Evolutionary conservation across 495 filamentous ascomycete genomes (phyloP), one percentile per base, ranked within the genome.

Genomic region (Neurospora sp.): DNA sequence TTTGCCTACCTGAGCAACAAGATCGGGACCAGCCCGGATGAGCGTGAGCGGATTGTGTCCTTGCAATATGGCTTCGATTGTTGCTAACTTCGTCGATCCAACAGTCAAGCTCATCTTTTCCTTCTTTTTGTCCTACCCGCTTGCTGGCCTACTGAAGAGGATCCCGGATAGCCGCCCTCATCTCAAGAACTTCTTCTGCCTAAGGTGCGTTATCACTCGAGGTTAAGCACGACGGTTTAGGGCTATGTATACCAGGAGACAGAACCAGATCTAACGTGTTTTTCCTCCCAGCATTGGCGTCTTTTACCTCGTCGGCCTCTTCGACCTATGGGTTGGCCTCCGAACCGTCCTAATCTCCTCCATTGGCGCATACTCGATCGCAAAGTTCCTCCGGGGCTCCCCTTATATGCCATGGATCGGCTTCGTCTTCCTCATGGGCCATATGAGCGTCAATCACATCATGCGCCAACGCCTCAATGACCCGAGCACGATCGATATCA

Each of bases 351-450:
- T 93, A 40, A 89, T 96, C 77, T 92, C 91, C 77, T 89, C 96
- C 0, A 88, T 85, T 31, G 95, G 88, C 42, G 88, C 93, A 39
- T 98, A 98, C 80, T 84, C 86, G 72, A 97, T 98, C 76, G 91
- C 96, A 70, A 87, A 89, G 76, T 96, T 92, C 79, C 84, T 98
- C 24, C 83, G 83, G 71, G 86, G 93, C 70, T 93, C 93, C n/a
- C 93, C 93, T 4, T 92, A 94, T 82, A 99, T 99, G 96, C 96
- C 96, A 84, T 99, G 96, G 96, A 88, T 97, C 59, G 94, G 90
- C 66, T 98, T 99, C 82, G 87, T 93, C 71, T 98, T 95, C 82
- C 79, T 96, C 71, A 99, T 99, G 96, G 90, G 92, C 73, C 95
- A 98, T 81, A 93, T 99, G 92, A 93, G 94, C 45, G 79, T 94